phyloP scores from a whole-genome alignment of 441 rosid species.

The Erodium chrysanthum region DNA sequence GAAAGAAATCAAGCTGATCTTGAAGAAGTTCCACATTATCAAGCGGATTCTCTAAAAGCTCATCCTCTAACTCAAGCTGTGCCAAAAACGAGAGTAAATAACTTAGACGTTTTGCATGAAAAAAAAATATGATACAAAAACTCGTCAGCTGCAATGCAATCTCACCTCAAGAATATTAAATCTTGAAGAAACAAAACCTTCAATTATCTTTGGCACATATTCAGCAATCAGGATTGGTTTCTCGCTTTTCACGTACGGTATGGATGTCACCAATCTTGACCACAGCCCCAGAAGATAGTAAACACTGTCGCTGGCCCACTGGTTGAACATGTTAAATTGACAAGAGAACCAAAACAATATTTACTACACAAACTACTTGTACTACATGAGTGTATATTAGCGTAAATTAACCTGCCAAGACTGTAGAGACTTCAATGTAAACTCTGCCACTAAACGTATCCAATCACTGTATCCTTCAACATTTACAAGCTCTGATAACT shows the following conservation, averaged over 20 bases:
- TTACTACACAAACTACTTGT: not conserved
- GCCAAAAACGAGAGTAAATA: constrained; percentile 9
- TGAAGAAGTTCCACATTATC: constrained; percentile 98
- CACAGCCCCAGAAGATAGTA: constrained; percentile 92
- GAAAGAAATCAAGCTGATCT: constrained; percentile 98
- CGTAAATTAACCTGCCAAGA: constrained; percentile 81
- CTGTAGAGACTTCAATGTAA: constrained; percentile 87
- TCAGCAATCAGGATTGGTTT: constrained; percentile 91
- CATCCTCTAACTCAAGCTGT: constrained; percentile 75
- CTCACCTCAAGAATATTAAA: constrained; percentile 86
- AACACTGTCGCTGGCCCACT: constrained; percentile 99
- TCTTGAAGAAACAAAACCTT: constrained; percentile 88
- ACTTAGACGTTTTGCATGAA: not conserved
- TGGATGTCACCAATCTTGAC: constrained; percentile 92
- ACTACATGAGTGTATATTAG: constrained; percentile 15
- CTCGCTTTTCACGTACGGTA: constrained; percentile 89
- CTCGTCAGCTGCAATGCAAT: not conserved
- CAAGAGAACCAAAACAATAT: not conserved
- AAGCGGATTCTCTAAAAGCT: constrained; percentile 76
- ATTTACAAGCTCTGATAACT: constrained; percentile 97
- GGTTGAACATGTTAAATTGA: constrained; percentile 13
- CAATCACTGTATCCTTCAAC: constrained; percentile 96
- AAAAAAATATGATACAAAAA: constrained; percentile 1
- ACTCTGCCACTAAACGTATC: constrained; percentile 93
- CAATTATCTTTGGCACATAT: constrained; percentile 93